Base-by-base conservation (phyloP, 2,329 filamentous ascomycete species). In the Monilinia fructicola region DNA sequence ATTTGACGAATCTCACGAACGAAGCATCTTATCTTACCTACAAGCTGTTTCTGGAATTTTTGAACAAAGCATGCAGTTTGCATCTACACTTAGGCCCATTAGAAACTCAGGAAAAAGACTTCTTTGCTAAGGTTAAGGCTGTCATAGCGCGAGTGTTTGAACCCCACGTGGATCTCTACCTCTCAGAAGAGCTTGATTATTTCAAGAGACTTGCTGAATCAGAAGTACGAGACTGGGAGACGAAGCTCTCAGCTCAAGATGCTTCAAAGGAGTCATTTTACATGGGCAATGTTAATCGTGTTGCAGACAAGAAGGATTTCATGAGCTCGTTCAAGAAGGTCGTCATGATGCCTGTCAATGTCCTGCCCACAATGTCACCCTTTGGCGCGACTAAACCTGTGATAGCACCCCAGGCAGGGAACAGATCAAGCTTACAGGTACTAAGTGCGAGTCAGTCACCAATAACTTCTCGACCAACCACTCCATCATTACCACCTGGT, bases 261-360 rank as follows among this genome's bases (percentile, higher is more conserved):
- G 93, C 92, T 21, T 91, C 90, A 2, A 89, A 91, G 0, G 95
- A 99, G 78, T 95, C 91, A 0, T 96, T 96, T 76, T 95, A 93
- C 79, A 97, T 98, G 94, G 90, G 90, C 31, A 97, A 93, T 76
- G 87, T 98, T 75, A 97, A 94, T 76, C 86, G 95, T 35, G 93
- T 96, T 76, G 95, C 93, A 0, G 95, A 96, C 70, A 99, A 99
- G 79, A 92, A 93, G 72, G 95, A 99, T 76, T 99, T 99, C 74
- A 77, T 99, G 69, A 95, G 89, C 55, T 97, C 93, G 0, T 99
- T 99, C 82, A 97, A 93, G 76, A 98, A 98, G 78, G 95, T 99
- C 11, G 91, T 99, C 71, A 97, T 99, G 93, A 96, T 97, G 88
- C 95, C 95, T 2, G 94, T 99, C 59, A 96, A 92, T 63, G 94